These are phyloP conservation scores for Grifola frondosa DNA, from an alignment of 1,284 basidiomycete species.

Conservation along the genomic window DNA sequence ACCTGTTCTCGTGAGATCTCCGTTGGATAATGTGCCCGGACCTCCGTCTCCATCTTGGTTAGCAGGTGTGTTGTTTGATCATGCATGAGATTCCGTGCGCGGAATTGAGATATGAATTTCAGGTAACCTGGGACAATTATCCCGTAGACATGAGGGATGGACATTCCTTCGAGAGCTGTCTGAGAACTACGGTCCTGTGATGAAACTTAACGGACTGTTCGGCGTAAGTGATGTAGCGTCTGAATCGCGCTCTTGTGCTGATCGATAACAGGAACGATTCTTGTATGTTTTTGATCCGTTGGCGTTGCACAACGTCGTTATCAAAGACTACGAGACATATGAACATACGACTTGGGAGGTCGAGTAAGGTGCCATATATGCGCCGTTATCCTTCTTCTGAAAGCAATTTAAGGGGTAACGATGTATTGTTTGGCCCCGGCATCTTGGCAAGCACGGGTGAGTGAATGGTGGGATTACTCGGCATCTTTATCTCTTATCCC, in stretches of 20 bases:
- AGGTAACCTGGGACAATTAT: slow-evolving; percentile 20
- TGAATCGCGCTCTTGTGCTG: no score
- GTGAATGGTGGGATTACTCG: no score
- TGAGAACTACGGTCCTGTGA: slow-evolving; percentile 13
- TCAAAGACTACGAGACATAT: slow-evolving; percentile 35
- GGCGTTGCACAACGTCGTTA: slow-evolving; percentile 38
- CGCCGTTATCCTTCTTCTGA: no score
- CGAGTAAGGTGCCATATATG: slow-evolving; percentile 4
- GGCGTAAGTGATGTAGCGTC: slow-evolving; percentile 13
- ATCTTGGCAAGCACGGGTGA: slow-evolving; percentile 12
- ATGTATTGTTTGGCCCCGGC: slow-evolving; percentile 11
- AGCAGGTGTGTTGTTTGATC: slow-evolving; percentile 4
- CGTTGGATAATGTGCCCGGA: slow-evolving; percentile 13
- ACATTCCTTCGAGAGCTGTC: slow-evolving; percentile 14
- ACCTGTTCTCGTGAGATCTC: slow-evolving; percentile 2
- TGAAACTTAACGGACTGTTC: slow-evolving; percentile 16
- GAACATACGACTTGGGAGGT: slow-evolving; percentile 17
- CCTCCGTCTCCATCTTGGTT: slow-evolving; percentile 13
- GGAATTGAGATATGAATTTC: background rate
- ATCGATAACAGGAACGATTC: background rate
- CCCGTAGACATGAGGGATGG: slow-evolving; percentile 18
- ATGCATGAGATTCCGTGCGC: background rate
- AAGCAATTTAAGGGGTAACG: slow-evolving; percentile 8
- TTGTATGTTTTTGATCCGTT: slow-evolving; percentile 29
- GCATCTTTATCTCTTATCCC: background rate